Evolutionary conservation across 441 rosid genomes (phyloP).

Genomic region (Syzygium syzygioides): DNA sequence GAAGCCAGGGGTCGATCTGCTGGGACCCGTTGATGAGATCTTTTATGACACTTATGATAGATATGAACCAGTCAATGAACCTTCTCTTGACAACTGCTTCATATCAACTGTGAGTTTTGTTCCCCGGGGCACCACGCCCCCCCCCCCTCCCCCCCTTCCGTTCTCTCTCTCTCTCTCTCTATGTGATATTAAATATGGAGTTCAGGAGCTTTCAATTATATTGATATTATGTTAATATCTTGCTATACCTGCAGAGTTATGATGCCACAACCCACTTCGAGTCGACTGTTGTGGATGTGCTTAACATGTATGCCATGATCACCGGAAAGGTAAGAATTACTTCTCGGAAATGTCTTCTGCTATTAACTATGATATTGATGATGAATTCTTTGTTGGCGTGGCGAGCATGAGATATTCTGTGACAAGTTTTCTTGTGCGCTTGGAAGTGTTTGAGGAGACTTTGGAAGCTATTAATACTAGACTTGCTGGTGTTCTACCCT

Average conservation of each 20-base stretch:
- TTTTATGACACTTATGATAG: slow-evolving; percentile 66
- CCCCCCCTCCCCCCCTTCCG: neutral
- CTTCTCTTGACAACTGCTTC: slow-evolving; percentile 75
- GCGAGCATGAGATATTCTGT: neutral
- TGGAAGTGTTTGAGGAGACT: neutral
- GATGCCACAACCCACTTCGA: slow-evolving; percentile 86
- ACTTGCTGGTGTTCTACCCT: neutral
- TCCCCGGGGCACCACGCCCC: neutral
- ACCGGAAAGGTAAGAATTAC: slow-evolving; percentile 66
- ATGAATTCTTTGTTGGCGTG: neutral
- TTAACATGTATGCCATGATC: slow-evolving; percentile 68
- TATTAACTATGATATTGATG: neutral
- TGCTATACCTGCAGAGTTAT: slow-evolving; percentile 55
- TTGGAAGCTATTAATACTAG: neutral
- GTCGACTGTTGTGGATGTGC: slow-evolving; percentile 70
- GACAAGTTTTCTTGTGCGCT: neutral
- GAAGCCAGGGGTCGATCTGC: slow-evolving; percentile 74
- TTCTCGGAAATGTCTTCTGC: neutral
- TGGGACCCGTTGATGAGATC: slow-evolving; percentile 76
- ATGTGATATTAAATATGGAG: neutral
- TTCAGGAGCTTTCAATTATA: neutral
- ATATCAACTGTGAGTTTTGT: slow-evolving; percentile 57
- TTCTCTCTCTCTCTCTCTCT: neutral
- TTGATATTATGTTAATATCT: neutral
- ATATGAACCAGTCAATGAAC: slow-evolving; percentile 78